A percentile compares a stretch with the other conserved stretches of the same genome.
Conservation (phyloP, 768 basidiomycete species). For the Rhizopogon rudus region DNA sequence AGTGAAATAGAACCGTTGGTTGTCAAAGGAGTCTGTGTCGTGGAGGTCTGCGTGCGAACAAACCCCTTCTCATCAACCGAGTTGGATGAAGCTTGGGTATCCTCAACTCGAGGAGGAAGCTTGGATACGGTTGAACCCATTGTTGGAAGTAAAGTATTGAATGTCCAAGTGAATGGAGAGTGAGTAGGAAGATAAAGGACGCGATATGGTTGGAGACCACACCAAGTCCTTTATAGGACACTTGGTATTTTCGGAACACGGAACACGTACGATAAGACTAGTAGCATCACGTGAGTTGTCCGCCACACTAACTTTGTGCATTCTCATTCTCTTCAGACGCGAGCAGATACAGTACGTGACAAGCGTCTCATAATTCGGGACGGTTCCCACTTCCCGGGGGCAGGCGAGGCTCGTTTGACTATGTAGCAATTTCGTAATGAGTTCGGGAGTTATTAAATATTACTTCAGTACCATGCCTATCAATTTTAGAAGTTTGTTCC, state of each 20-base stretch:
- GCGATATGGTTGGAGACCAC: not conserved
- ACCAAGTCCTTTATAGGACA: not conserved
- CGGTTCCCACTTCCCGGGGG: too few relatives aligned
- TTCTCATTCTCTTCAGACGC: not conserved
- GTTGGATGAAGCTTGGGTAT: constrained; percentile 8
- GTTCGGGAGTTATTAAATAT: too few relatives aligned
- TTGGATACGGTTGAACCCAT: constrained; percentile 25
- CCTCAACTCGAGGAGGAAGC: constrained; percentile 12
- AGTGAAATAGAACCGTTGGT: constrained; percentile 57
- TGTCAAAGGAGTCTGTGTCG: constrained; percentile 31
- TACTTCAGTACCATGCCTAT: too few relatives aligned
- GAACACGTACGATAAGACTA: not conserved
- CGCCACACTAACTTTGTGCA: too few relatives aligned
- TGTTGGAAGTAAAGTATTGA: not conserved
- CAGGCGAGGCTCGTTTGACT: too few relatives aligned
- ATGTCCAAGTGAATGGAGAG: not conserved
- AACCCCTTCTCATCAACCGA: constrained; percentile 23
- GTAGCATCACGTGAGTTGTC: not conserved
- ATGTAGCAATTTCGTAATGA: too few relatives aligned
- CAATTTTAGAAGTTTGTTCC: too few relatives aligned
- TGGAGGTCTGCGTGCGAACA: not conserved
- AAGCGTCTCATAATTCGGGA: too few relatives aligned
- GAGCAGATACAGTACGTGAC: too few relatives aligned
- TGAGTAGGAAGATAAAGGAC: not conserved
- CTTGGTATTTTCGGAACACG: not conserved